Conservation (phyloP, 257 asterid genomes). For the Linderniella brevidens region DNA sequence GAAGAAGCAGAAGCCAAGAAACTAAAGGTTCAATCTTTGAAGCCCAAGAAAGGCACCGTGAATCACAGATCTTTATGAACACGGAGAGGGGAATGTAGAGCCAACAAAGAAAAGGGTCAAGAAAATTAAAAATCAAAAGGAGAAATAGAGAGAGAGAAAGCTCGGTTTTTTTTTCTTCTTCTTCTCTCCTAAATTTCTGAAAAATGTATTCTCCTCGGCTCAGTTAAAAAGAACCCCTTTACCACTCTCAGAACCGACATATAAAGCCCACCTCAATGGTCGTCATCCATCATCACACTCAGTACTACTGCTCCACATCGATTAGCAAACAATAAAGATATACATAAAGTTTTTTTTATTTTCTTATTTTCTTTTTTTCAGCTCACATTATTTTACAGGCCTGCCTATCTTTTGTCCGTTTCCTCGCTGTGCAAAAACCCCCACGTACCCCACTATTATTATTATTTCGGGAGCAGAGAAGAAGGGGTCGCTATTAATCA, state of each 20-base stretch:
- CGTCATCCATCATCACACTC: conserved; percentile 14
- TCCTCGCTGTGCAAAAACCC: too few relatives aligned
- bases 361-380: too few relatives aligned
- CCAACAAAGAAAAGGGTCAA: background rate
- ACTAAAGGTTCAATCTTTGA: too few relatives aligned
- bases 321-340: too few relatives aligned
- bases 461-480: conserved; percentile 18
- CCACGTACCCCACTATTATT: conserved; percentile 12
- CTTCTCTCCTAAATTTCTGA: conserved; percentile 29
- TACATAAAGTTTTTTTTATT: too few relatives aligned
- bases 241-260: conserved; percentile 28
- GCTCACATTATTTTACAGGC: too few relatives aligned
- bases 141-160: conserved; percentile 5
- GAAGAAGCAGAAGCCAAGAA: too few relatives aligned
- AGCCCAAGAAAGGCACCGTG: too few relatives aligned
- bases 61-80: too few relatives aligned
- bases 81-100: too few relatives aligned
- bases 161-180: conserved; percentile 13
- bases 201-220: conserved; percentile 14
- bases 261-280: conserved; percentile 26
- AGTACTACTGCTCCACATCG: too few relatives aligned
- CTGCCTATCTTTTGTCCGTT: conserved; percentile 13
- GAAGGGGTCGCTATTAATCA: conserved; percentile 11
- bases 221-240: conserved; percentile 16
- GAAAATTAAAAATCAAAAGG: conserved; percentile 11